phyloP scores from a whole-genome alignment of 2,329 filamentous ascomycete species.

The Ustilaginoidea virens region DNA sequence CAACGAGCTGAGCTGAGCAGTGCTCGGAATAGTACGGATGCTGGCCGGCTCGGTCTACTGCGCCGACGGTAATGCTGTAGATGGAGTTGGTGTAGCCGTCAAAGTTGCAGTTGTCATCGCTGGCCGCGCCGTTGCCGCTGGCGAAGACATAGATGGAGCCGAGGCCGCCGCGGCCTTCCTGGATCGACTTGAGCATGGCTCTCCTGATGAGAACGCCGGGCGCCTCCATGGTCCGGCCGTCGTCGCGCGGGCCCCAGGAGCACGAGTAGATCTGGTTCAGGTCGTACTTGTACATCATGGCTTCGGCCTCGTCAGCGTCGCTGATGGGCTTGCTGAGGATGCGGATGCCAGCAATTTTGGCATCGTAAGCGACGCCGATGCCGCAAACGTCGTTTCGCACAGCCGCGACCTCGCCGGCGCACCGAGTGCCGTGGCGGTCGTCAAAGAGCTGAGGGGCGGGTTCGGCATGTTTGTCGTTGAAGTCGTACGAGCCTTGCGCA shows the following conservation, averaged over 20 bases:
- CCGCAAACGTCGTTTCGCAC: slow-evolving; percentile 89
- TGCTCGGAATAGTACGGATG: slow-evolving; percentile 95
- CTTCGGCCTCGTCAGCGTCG: slow-evolving; percentile 81
- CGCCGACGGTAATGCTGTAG: slow-evolving; percentile 93
- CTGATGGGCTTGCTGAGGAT: slow-evolving; percentile 85
- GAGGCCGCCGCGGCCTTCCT: slow-evolving; percentile 67
- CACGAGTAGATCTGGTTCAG: slow-evolving; percentile 96
- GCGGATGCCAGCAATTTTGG: slow-evolving; percentile 78
- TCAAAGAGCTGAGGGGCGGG: slow-evolving; percentile 72
- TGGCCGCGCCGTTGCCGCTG: slow-evolving; percentile 73
- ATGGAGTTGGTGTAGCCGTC: slow-evolving; percentile 99
- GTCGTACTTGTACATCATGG: slow-evolving; percentile 84
- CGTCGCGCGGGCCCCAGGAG: slow-evolving; percentile 94
- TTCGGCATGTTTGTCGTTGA: slow-evolving; percentile 70
- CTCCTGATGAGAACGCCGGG: slow-evolving; percentile 76
- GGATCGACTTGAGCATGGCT: slow-evolving; percentile 84
- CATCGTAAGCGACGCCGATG: slow-evolving; percentile 88
- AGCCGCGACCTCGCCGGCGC: slow-evolving; percentile 85
- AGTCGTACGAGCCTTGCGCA: slow-evolving; percentile 83
- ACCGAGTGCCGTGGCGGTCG: slow-evolving; percentile 83
- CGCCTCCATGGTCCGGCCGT: slow-evolving; percentile 85
- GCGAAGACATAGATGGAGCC: slow-evolving; percentile 96
- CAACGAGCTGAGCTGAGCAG: slow-evolving; percentile 87
- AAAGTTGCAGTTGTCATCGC: slow-evolving; percentile 96
- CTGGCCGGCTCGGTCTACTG: slow-evolving; percentile 71